phyloP scores from a whole-genome alignment of 106 monocot genomes.

The Platanthera zijinensis region DNA sequence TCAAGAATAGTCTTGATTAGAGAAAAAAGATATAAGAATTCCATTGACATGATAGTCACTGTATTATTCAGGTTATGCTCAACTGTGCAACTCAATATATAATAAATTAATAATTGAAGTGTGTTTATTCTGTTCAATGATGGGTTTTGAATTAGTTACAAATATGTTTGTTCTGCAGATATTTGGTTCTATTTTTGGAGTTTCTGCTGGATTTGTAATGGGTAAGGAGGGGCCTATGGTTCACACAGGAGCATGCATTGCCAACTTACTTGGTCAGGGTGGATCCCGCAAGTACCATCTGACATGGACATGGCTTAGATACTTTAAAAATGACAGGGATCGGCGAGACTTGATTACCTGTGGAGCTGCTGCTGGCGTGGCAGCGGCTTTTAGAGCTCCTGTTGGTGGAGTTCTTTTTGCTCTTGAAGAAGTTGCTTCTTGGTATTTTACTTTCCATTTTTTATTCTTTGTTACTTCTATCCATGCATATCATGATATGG shows the following conservation, averaged over 20 bases:
- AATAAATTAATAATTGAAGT: background rate
- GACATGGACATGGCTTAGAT: conserved; percentile 91
- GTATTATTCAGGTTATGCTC: background rate
- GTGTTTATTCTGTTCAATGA: background rate
- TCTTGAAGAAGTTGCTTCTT: conserved; percentile 94
- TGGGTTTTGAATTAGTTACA: background rate
- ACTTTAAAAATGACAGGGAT: conserved; percentile 90
- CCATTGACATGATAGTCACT: background rate
- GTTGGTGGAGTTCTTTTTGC: conserved; percentile 98
- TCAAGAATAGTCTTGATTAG: background rate
- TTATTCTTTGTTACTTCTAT: conserved; percentile 2
- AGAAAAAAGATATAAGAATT: background rate
- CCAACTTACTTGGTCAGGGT: conserved; percentile 81
- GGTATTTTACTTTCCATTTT: conserved; percentile 34
- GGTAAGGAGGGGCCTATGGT: conserved; percentile 99
- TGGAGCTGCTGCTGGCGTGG: conserved; percentile 93
- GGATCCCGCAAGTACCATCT: conserved; percentile 92
- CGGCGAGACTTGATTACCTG: conserved; percentile 92
- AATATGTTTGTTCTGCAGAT: conserved; percentile 36
- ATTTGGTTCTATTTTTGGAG: conserved; percentile 86
- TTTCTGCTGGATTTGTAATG: conserved; percentile 85
- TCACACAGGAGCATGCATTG: conserved; percentile 96
- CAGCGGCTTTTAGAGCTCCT: conserved; percentile 93
- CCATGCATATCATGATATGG: background rate
- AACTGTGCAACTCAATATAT: background rate